A percentile compares a stretch with the other conserved stretches of the same genome.
Evolutionary conservation across 768 basidiomycete species (phyloP).

Genomic region (Rhizopogon rudus): DNA sequence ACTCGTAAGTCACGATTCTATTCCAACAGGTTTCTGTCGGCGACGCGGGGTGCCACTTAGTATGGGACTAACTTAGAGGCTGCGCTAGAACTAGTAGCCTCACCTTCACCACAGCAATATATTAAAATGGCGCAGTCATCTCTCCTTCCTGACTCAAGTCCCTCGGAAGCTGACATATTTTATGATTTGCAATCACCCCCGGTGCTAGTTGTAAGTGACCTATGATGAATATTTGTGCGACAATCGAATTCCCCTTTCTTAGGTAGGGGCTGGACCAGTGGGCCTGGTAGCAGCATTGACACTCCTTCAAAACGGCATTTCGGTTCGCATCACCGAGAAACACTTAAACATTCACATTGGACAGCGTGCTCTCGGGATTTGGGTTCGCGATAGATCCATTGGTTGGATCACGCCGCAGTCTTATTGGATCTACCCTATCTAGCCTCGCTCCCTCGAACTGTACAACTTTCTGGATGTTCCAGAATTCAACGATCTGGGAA

Average conservation of each 20-base stretch:
- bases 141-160: too few relatives aligned
- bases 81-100: too few relatives aligned
- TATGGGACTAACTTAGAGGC: too few relatives aligned
- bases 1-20: too few relatives aligned
- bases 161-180: too few relatives aligned
- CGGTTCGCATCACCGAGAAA: conserved; percentile 1
- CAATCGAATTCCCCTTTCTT: neutral
- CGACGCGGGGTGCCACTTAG: too few relatives aligned
- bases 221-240: too few relatives aligned
- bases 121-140: too few relatives aligned
- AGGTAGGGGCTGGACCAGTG: conserved; percentile 3
- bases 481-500: conserved; percentile 27
- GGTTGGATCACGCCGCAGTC: neutral
- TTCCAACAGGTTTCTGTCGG: too few relatives aligned
- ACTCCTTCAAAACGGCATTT: neutral
- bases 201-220: too few relatives aligned
- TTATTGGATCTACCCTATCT: neutral
- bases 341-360: conserved; percentile 26
- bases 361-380: conserved; percentile 33
- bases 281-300: conserved; percentile 7
- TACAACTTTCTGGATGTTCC: conserved; percentile 19
- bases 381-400: conserved; percentile 16
- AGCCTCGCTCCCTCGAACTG: conserved; percentile 38
- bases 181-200: too few relatives aligned
- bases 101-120: too few relatives aligned